phyloP scores from a whole-genome alignment of 108 stramenopile genomes.

The Nannochloropsis oceanica region DNA sequence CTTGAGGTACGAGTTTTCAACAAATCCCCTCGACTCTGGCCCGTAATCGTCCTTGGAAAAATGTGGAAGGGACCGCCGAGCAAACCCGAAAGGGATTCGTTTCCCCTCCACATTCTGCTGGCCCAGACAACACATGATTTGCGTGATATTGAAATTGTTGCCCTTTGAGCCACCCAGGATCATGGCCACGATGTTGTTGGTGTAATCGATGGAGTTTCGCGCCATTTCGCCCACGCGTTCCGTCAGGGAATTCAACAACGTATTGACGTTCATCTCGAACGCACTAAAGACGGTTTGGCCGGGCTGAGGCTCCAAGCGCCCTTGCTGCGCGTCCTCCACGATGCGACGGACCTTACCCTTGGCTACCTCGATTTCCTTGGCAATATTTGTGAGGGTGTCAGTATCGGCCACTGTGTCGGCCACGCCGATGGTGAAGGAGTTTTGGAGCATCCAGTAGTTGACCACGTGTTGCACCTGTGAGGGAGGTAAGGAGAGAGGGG shows the following conservation, averaged over 20 bases:
- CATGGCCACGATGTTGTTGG: slow-evolving; percentile 72
- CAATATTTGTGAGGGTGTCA: slow-evolving; percentile 81
- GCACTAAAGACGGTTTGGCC: not conserved
- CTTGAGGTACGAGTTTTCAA: slow-evolving; percentile 94
- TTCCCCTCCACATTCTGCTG: slow-evolving; percentile 99
- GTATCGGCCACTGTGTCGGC: slow-evolving; percentile 90
- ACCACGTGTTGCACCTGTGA: slow-evolving; percentile 72
- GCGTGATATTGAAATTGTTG: slow-evolving; percentile 92
- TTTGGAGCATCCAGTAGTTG: slow-evolving; percentile 87
- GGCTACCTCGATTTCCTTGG: slow-evolving; percentile 86
- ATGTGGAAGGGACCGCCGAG: slow-evolving; percentile 86
- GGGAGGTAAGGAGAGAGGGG: not conserved
- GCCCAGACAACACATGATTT: slow-evolving; percentile 98
- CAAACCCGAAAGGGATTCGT: slow-evolving; percentile 83
- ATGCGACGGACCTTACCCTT: slow-evolving; percentile 56
- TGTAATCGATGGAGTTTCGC: slow-evolving; percentile 1
- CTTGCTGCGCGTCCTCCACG: not conserved
- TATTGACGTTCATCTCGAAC: not conserved
- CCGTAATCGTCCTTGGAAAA: slow-evolving; percentile 98
- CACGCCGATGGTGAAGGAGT: slow-evolving; percentile 90
- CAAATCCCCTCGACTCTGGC: slow-evolving; percentile 91
- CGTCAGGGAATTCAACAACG: not conserved
- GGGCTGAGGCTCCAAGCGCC: not conserved
- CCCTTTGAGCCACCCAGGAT: slow-evolving; percentile 94
- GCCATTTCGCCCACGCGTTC: not conserved